Conservation (phyloP, 495 filamentous ascomycete species). For the Aspergillus saccharolyticus region DNA sequence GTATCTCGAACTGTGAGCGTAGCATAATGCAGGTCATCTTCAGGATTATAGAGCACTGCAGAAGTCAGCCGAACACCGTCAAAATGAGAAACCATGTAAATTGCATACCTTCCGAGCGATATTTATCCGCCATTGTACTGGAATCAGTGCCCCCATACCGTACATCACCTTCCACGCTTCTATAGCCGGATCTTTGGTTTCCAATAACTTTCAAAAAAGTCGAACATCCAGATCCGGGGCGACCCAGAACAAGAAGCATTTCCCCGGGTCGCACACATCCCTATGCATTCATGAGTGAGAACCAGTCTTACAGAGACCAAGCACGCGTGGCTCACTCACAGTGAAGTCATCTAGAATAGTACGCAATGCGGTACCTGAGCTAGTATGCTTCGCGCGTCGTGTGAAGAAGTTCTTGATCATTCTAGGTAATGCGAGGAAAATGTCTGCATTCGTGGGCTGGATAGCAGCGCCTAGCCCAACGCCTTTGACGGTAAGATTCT, state of each 20-base stretch:
- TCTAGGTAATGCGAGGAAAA: constrained; percentile 55
- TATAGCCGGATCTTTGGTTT: constrained; percentile 61
- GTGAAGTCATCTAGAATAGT: constrained; percentile 63
- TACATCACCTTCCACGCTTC: constrained; percentile 57
- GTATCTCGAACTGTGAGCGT: constrained; percentile 67
- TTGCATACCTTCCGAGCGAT: constrained; percentile 51
- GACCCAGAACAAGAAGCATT: constrained; percentile 62
- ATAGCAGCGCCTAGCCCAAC: constrained; percentile 61
- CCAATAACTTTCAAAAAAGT: constrained; percentile 67
- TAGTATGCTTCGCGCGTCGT: constrained; percentile 35
- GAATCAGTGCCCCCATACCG: constrained; percentile 59
- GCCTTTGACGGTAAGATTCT: constrained; percentile 59
- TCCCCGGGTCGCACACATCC: constrained; percentile 45
- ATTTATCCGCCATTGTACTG: constrained; percentile 56
- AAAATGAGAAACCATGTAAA: no score
- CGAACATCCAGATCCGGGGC: constrained; percentile 67
- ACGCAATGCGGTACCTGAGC: constrained; percentile 49
- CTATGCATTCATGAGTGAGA: constrained; percentile 11
- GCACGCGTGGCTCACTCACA: constrained; percentile 31
- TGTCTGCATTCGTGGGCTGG: constrained; percentile 59
- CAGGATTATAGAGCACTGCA: constrained; percentile 58
- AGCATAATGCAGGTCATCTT: constrained; percentile 74
- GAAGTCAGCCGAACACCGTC: background rate
- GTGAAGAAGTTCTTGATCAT: constrained; percentile 45
- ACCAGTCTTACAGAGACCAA: constrained; percentile 33